Conservation (phyloP, 768 basidiomycete genomes). For the Hygrocybe punicea region DNA sequence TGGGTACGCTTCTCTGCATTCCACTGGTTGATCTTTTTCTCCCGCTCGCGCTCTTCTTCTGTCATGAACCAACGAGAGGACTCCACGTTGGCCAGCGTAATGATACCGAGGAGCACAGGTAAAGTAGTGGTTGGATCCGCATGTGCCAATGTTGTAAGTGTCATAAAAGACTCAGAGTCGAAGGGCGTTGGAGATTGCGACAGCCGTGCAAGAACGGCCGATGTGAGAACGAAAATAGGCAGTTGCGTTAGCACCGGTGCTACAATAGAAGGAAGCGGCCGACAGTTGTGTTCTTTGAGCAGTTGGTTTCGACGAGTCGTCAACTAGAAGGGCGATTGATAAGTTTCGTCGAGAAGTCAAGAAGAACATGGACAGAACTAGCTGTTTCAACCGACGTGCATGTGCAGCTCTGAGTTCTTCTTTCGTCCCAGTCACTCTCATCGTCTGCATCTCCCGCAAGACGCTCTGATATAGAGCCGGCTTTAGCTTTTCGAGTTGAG, state of each 20-base stretch:
- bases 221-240: slow-evolving; percentile 68
- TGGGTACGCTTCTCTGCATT: slow-evolving; percentile 44
- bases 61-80: slow-evolving; percentile 71
- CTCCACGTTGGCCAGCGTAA: slow-evolving; percentile 79
- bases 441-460: slow-evolving; percentile 52
- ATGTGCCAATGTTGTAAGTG: slow-evolving; percentile 65
- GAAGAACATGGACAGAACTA: slow-evolving; percentile 37
- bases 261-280: slow-evolving; percentile 53
- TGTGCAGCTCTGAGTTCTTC: slow-evolving; percentile 49
- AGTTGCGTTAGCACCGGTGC: slow-evolving; percentile 65
- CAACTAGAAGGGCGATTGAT: slow-evolving; percentile 38
- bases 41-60: slow-evolving; percentile 50
- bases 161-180: slow-evolving; percentile 74
- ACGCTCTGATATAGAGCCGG: slow-evolving; percentile 42
- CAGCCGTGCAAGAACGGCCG: slow-evolving; percentile 52
- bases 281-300: slow-evolving; percentile 55
- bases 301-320: slow-evolving; percentile 54
- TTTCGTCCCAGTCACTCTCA: slow-evolving; percentile 54
- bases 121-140: slow-evolving; percentile 67
- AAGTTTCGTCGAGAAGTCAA: neutral
- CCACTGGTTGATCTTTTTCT: slow-evolving; percentile 40
- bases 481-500: slow-evolving; percentile 51
- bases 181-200: slow-evolving; percentile 62
- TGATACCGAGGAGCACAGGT: slow-evolving; percentile 66
- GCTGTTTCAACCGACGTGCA: slow-evolving; percentile 43